Evolutionary conservation across 1,284 basidiomycete genomes (phyloP).

Genomic region (Melanopsichium pennsylvanicum): DNA sequence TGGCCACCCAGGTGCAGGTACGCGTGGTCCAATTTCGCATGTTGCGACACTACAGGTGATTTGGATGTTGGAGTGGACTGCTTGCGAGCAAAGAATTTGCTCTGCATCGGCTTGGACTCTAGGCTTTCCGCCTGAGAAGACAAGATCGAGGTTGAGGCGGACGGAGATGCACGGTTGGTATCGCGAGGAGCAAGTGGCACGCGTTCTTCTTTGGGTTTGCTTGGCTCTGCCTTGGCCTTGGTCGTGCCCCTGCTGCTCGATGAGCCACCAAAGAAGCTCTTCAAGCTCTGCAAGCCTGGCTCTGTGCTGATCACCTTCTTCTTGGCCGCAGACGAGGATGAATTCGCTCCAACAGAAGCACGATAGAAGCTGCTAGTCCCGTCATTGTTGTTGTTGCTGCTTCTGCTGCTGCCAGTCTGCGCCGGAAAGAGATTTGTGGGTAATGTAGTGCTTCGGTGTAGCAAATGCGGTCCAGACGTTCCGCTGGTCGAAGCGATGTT

Average conservation of each 20-base stretch:
- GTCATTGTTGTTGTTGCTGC: too few relatives aligned
- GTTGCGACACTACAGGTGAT: background rate
- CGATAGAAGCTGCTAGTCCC: slow-evolving; percentile 31
- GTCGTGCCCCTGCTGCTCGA: background rate
- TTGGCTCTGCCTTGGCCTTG: background rate
- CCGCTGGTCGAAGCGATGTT: background rate
- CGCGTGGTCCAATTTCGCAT: slow-evolving; percentile 10
- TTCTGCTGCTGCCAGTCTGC: background rate
- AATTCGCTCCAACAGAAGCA: background rate
- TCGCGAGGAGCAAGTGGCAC: slow-evolving; percentile 17
- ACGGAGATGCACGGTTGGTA: slow-evolving; percentile 9
- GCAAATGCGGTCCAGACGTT: background rate
- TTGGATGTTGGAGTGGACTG: background rate
- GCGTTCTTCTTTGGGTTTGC: slow-evolving; percentile 2
- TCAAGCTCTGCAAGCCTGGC: slow-evolving; percentile 38
- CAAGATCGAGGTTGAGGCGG: background rate
- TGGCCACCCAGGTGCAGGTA: slow-evolving; percentile 38
- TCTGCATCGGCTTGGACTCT: slow-evolving; percentile 15
- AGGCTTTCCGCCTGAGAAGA: background rate
- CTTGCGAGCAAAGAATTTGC: slow-evolving; percentile 28
- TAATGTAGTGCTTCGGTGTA: slow-evolving; percentile 27
- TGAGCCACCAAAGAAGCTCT: slow-evolving; percentile 20
- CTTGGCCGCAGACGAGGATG: slow-evolving; percentile 1
- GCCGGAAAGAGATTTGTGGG: background rate
- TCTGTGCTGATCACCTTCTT: slow-evolving; percentile 38